Evolutionary conservation across 164 flowering plant species (phyloP), one percentile per base, ranked within the genome.

Genomic region (Euptelea pleiosperma): DNA sequence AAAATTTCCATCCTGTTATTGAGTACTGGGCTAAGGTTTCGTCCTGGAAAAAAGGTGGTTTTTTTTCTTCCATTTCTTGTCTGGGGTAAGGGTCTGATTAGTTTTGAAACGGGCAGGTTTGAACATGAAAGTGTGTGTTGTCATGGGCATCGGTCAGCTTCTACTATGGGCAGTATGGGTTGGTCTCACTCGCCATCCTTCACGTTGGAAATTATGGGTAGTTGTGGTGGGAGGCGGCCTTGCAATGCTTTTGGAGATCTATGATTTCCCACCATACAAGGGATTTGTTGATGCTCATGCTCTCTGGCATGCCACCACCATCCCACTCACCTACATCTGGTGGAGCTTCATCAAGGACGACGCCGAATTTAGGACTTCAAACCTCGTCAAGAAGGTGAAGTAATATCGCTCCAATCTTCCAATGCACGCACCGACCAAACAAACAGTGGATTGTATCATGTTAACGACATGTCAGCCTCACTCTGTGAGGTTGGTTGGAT

Each of bases 271-370:
- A 16, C 94, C 98, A 11, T 84, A 80, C 62, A 8, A 53, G 24
- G 94, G 90, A 39, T 79, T 55, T 48, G 68, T 92, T 25, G 97
- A 92, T 62, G 90, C 96, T 19, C 97, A 87, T 70, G 97, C 91
- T 56, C 68, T 87, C 19, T 81, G 87, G 87, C 88, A 84, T 52
- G 90, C 90, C 35, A 59, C 81, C 25, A 73, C 77, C 30, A 75
- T 86, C 21, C 96, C 96, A 24, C 78, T 90, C 46, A 71, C 88
- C 8, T 89, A 73, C 63, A 69, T 92, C 12, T 82, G 87, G 91
- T 92, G 98, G 98, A 87, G 90, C 71, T 89, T 89, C 63, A 65
- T 82, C 72, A 75, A 78, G 68, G 94, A 89, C 41, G 98, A 92
- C 35, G 84, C 82, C 0, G 89, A 81, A 73, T 84, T 77, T 64